Evolutionary conservation across 106 monocot species (phyloP), one percentile per base, ranked within the genome.

Genomic region (Cymbidium sinense): DNA sequence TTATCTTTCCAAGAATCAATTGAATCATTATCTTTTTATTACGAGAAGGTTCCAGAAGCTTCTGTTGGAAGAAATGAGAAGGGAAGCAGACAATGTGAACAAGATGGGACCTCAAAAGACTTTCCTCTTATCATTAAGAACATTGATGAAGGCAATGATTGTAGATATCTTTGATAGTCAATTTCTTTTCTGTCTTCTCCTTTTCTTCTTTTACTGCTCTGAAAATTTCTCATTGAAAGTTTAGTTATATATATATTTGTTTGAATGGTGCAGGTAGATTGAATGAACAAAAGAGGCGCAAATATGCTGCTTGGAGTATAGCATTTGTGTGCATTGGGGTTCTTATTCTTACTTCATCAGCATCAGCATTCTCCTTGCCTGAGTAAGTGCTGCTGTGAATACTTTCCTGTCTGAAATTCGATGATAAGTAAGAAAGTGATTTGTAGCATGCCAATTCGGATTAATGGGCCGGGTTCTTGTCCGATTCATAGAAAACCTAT

Each of bases 1-100:
- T 81, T 89, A 65, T 91, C 93, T 27, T 43, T 91, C 29, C 87
- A 85, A 75, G 93, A 91, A 70, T 88, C 95, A 21, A 89, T 95
- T 41, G 77, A 86, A 43, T 84, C 90, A 36, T 82, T 95, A 30
- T 82, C 90, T 23, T 61, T 81, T 35, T 23, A 79, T 9, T 76
- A 80, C 35, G 85, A 12, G 41, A 86, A 82, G 64, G 77, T 44
- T 51, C 27, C 36, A 50, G 77, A 89, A 70, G 69, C 43, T 44
- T 25, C 61, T 77, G 39, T 28, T 39, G 52, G 23, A 70, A 70
- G n/a, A 77, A 77, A 43, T 30, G 21, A 50, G 20, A 54, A 79
- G 1, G 21, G 21, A 41, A 30, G 36, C 41, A 34, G 80, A 20
- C 30, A 51, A 28, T 13, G 3, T 20, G 5, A 17, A 30, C 25